Evolutionary conservation across 345 rosid genomes (phyloP).

Genomic region (Gossypium thurberi): DNA sequence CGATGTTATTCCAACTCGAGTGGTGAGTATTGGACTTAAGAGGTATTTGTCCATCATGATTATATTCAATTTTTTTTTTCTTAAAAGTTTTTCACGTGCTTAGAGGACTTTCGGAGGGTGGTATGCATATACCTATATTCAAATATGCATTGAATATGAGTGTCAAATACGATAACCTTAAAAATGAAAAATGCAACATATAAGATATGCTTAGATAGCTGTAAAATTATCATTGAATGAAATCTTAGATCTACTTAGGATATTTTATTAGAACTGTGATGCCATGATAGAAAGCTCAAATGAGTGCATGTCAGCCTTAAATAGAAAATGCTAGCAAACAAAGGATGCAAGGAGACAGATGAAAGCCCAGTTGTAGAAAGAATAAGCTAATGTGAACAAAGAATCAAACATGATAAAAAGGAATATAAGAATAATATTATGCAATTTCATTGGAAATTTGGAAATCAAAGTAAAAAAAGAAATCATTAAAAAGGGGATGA

Average conservation of each 20-base stretch:
- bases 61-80: too few species aligned
- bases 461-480: not conserved
- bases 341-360: constrained; percentile 12
- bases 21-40: too few species aligned
- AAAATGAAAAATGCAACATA: too few species aligned
- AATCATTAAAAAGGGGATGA: constrained; percentile 2
- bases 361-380: constrained; percentile 14
- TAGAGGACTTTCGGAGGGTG: too few species aligned
- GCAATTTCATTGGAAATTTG: not conserved
- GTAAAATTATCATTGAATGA: not conserved
- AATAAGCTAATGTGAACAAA: constrained; percentile 15
- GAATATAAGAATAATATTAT: constrained; percentile 4
- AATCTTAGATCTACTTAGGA: not conserved
- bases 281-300: constrained; percentile 10
- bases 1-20: too few species aligned
- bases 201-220: too few species aligned
- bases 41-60: too few species aligned
- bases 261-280: not conserved
- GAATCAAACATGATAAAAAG: constrained; percentile 5
- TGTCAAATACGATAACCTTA: too few species aligned
- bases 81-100: too few species aligned
- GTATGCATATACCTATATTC: too few species aligned
- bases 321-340: constrained; percentile 9
- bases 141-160: too few species aligned
- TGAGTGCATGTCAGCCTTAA: constrained; percentile 8